Evolutionary conservation across 306 rosid genomes (phyloP).

Genomic region (Acacia crassicarpa): DNA sequence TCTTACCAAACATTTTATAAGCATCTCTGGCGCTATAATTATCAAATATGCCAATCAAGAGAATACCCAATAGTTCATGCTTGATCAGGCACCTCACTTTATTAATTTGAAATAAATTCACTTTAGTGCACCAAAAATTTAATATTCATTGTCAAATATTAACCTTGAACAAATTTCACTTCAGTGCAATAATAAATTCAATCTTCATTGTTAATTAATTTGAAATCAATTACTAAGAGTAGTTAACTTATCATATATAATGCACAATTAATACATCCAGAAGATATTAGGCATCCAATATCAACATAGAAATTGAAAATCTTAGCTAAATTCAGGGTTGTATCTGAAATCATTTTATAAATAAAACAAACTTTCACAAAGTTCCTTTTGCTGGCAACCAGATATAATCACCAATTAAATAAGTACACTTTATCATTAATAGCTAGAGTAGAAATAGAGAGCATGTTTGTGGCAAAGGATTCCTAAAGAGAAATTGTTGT

Average conservation of each 20-base stretch:
- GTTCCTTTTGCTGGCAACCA: not conserved
- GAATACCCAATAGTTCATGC: constrained; percentile 15
- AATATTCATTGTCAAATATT: not conserved
- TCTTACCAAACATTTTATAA: not conserved
- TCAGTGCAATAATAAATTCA: not conserved
- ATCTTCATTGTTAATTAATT: not conserved
- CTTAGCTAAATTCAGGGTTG: constrained; percentile 3
- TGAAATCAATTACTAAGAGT: constrained; percentile 2
- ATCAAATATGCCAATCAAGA: not conserved
- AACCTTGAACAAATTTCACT: not conserved
- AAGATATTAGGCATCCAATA: constrained; percentile 4
- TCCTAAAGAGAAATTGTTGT: not conserved
- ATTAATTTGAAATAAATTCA: not conserved
- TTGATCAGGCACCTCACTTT: not conserved
- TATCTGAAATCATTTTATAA: not conserved
- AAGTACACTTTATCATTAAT: not conserved
- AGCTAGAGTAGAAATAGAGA: constrained; percentile 6
- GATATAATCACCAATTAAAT: constrained; percentile 3
- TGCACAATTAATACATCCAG: not conserved
- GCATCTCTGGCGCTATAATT: not conserved
- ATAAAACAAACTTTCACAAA: not conserved
- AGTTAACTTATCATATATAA: constrained; percentile 7
- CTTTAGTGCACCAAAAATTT: not conserved
- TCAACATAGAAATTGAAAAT: not conserved
- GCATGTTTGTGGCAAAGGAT: not conserved